phyloP scores from a whole-genome alignment of 139 green algal species.

The Coccomyxa sp. region DNA sequence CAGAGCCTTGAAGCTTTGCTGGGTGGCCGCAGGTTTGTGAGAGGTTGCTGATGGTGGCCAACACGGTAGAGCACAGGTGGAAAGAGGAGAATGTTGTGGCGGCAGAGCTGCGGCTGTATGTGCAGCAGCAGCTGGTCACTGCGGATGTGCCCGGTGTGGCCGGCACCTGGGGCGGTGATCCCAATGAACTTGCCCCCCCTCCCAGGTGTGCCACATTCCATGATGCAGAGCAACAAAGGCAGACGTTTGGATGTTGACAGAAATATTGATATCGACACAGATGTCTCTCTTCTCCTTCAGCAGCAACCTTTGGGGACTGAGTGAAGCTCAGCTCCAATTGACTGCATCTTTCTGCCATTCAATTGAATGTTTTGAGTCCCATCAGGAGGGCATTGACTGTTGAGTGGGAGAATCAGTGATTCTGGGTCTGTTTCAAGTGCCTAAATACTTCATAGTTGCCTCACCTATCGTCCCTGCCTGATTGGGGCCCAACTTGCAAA shows the following conservation, averaged over 20 bases:
- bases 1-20: not conserved
- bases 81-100: not conserved
- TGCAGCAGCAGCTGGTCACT: slow-evolving; percentile 23
- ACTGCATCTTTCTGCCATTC: too few relatives aligned
- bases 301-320: not conserved
- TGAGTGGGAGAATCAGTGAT: too few relatives aligned
- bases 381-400: too few relatives aligned
- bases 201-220: not conserved
- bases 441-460: too few relatives aligned
- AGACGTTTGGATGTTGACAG: not conserved
- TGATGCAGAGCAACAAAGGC: not conserved
- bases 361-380: too few relatives aligned
- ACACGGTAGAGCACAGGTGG: not conserved
- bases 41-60: not conserved
- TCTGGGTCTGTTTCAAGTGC: too few relatives aligned
- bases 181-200: not conserved
- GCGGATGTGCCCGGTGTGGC: slow-evolving; percentile 11
- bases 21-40: slow-evolving; percentile 26
- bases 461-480: too few relatives aligned
- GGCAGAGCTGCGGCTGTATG: not conserved
- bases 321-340: not conserved
- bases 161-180: not conserved
- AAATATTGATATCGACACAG: not conserved
- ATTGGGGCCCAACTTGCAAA: too few relatives aligned
- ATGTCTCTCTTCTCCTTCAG: not conserved